Percentiles rank a stretch among this genome's conserved stretches.
These are phyloP conservation scores for Zea mays DNA, from an alignment of 176 grass and related monocot genomes.

Conservation along the genomic window DNA sequence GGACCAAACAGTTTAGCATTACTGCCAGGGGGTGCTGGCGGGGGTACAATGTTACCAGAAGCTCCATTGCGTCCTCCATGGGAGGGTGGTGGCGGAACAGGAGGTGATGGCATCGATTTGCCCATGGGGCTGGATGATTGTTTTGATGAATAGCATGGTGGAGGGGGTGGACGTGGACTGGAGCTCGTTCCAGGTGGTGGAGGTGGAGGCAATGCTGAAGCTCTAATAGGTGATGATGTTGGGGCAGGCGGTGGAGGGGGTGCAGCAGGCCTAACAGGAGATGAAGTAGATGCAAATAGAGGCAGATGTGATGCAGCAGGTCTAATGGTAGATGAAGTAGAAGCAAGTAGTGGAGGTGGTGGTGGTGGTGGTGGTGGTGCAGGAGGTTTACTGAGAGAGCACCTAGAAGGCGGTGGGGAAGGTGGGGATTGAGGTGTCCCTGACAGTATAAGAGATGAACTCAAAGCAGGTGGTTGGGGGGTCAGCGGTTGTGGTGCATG, in stretches of 20 bases:
- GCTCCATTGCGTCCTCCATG: constrained; percentile 30
- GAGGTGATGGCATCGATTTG: constrained; percentile 43
- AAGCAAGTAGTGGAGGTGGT: constrained; percentile 40
- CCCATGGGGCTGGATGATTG: constrained; percentile 34
- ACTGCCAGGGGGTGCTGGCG: constrained; percentile 53
- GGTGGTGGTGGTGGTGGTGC: constrained; percentile 19
- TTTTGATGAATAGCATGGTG: constrained; percentile 46
- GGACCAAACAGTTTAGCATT: constrained; percentile 47
- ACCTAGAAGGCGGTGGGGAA: not conserved
- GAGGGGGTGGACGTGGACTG: constrained; percentile 31
- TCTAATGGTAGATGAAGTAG: constrained; percentile 40
- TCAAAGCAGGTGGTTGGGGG: not conserved
- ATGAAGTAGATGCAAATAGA: constrained; percentile 43
- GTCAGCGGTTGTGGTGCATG: constrained; percentile 36
- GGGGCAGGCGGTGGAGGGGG: constrained; percentile 45
- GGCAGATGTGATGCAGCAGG: constrained; percentile 29
- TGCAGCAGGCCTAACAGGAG: constrained; percentile 34
- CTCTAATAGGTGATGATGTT: constrained; percentile 25
- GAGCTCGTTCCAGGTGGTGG: constrained; percentile 39
- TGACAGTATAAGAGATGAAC: constrained; percentile 17
- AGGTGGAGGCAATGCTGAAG: constrained; percentile 37
- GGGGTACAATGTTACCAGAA: constrained; percentile 44
- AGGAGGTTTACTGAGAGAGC: constrained; percentile 25
- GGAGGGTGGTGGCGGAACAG: constrained; percentile 39
- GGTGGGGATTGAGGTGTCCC: constrained; percentile 31